Percentiles rank a stretch among this genome's conserved stretches.
Evolutionary conservation across 2,329 filamentous ascomycete genomes (phyloP).

Genomic region (Ascochyta fabae): DNA sequence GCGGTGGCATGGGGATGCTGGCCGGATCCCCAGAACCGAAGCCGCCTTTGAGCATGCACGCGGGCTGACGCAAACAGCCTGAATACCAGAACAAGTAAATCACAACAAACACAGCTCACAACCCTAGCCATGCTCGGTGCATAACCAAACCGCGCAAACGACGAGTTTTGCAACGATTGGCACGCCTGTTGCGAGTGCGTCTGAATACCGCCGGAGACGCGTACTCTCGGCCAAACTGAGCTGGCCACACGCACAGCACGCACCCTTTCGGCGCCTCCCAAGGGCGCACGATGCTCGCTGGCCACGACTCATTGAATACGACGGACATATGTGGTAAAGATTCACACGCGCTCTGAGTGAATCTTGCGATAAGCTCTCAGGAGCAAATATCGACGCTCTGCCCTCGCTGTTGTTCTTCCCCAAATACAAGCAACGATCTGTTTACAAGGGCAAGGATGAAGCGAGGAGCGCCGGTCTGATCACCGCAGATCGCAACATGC

Average conservation of each 20-base stretch:
- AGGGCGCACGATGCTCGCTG: slow-evolving; percentile 1
- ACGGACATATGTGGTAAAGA: neutral
- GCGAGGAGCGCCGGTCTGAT: slow-evolving; percentile 17
- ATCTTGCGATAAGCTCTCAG: neutral
- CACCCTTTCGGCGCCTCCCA: slow-evolving; percentile 1
- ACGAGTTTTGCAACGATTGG: neutral
- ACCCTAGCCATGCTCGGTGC: neutral
- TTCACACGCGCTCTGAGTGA: neutral
- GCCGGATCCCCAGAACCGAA: slow-evolving; percentile 6
- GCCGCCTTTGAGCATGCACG: neutral
- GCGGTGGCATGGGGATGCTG: slow-evolving; percentile 4
- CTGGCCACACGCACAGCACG: neutral
- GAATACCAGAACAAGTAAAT: neutral
- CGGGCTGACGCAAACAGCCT: neutral
- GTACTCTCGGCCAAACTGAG: neutral
- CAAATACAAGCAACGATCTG: neutral
- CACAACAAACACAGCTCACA: neutral
- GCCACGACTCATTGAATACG: neutral
- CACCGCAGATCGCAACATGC: slow-evolving; percentile 14
- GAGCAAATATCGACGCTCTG: neutral
- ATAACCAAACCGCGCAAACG: too few relatives aligned
- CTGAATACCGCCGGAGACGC: neutral
- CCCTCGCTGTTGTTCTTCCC: neutral
- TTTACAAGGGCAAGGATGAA: slow-evolving; percentile 8
- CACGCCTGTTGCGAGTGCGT: neutral